A percentile compares a stretch with the other conserved stretches of the same genome.
phyloP scores from a whole-genome alignment of 106 monocot genomes.

The Phalaenopsis equestris region DNA sequence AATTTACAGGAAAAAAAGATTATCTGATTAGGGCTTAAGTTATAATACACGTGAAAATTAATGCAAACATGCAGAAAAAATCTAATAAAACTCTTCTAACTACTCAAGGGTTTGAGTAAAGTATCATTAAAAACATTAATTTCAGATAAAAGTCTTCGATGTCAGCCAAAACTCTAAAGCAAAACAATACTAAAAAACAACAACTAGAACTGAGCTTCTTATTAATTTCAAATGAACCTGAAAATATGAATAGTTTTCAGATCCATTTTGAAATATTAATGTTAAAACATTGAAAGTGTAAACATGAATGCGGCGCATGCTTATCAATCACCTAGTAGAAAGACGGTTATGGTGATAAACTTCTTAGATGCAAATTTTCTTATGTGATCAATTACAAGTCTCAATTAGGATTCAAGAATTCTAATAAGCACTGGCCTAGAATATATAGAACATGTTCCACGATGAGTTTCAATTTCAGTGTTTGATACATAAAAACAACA shows the following conservation, averaged over 20 bases:
- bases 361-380: neutral
- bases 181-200: neutral
- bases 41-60: neutral
- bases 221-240: neutral
- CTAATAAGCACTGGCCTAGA: too few species aligned
- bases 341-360: neutral
- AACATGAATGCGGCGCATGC: too few species aligned
- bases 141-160: neutral
- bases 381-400: neutral
- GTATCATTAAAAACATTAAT: neutral
- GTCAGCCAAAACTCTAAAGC: too few species aligned
- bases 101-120: neutral
- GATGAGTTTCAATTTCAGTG: too few species aligned
- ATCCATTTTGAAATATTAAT: too few species aligned
- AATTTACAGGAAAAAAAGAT: neutral
- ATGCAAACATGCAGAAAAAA: neutral
- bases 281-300: too few species aligned
- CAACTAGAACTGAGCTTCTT: neutral
- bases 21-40: neutral
- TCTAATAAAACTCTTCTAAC: neutral
- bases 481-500: neutral
- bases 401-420: neutral
- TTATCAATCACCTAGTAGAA: neutral
- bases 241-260: too few species aligned
- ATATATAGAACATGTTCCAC: too few species aligned